phyloP scores from a whole-genome alignment of 805 yeast species.

The Clavispora fructus region DNA sequence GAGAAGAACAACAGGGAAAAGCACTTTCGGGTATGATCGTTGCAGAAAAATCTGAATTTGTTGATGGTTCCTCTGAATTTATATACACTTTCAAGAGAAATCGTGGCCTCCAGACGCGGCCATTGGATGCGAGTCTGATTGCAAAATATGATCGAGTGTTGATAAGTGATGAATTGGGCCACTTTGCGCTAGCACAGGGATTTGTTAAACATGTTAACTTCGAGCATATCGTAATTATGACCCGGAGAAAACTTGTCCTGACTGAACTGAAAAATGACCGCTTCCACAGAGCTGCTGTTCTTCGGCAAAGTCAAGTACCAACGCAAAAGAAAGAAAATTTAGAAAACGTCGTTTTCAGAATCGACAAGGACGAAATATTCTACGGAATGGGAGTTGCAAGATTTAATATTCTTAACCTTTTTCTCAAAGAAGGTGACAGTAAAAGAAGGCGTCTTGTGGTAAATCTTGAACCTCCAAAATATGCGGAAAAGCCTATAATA shows the following conservation, averaged over 20 bases:
- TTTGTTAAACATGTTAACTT: constrained; percentile 41
- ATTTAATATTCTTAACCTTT: constrained; percentile 66
- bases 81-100: constrained; percentile 46
- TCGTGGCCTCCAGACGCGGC: constrained; percentile 3
- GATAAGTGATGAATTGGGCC: constrained; percentile 77
- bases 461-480: constrained; percentile 47
- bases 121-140: constrained; percentile 43
- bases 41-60: constrained; percentile 17
- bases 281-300: constrained; percentile 28
- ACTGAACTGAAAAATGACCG: constrained; percentile 35
- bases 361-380: constrained; percentile 77
- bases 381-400: constrained; percentile 74
- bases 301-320: constrained; percentile 6
- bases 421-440: constrained; percentile 46
- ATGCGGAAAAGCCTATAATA: constrained; percentile 21
- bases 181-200: constrained; percentile 69
- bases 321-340: constrained; percentile 1
- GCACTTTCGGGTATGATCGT: constrained; percentile 51
- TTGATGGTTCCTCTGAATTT: constrained; percentile 21
- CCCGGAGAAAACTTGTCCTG: constrained; percentile 48
- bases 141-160: constrained; percentile 57
- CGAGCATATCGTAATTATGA: constrained; percentile 42
- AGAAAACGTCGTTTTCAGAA: constrained; percentile 40
- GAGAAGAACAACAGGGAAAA: constrained; percentile 59
- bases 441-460: constrained; percentile 47